Conservation (phyloP, 139 green algal genomes). For the Chlorella sp. region DNA sequence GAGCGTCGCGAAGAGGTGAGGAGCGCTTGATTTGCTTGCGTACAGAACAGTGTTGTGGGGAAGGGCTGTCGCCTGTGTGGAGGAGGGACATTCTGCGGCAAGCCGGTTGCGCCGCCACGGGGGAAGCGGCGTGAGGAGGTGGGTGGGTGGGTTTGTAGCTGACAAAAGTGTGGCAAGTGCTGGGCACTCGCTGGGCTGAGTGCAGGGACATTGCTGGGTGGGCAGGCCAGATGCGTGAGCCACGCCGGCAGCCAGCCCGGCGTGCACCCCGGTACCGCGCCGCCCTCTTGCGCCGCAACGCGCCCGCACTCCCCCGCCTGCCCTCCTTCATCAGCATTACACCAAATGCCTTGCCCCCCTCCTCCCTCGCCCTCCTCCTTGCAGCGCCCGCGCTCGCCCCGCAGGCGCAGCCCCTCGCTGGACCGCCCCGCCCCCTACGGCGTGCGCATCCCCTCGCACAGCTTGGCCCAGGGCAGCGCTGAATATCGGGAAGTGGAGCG, state of each 20-base stretch:
- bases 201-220: too few relatives aligned
- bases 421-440: conserved; percentile 9
- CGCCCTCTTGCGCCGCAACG: too few relatives aligned
- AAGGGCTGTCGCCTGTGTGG: background rate
- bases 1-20: background rate
- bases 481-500: conserved; percentile 32
- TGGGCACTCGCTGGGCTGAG: too few relatives aligned
- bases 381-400: background rate
- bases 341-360: background rate
- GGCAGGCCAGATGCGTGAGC: too few relatives aligned
- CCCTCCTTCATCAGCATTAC: too few relatives aligned
- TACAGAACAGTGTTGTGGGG: too few relatives aligned
- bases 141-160: too few relatives aligned
- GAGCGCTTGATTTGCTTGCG: background rate
- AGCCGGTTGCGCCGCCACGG: background rate
- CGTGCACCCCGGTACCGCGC: too few relatives aligned
- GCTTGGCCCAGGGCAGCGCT: background rate
- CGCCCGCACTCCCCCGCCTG: too few relatives aligned
- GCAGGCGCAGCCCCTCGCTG: background rate
- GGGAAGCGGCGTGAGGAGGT: background rate
- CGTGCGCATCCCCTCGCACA: conserved; percentile 20
- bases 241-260: too few relatives aligned
- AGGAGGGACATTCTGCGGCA: background rate
- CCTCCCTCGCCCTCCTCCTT: background rate
- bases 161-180: too few relatives aligned